Conservation (phyloP, 179 eudicot genomes). For the Kewa caespitosa region DNA sequence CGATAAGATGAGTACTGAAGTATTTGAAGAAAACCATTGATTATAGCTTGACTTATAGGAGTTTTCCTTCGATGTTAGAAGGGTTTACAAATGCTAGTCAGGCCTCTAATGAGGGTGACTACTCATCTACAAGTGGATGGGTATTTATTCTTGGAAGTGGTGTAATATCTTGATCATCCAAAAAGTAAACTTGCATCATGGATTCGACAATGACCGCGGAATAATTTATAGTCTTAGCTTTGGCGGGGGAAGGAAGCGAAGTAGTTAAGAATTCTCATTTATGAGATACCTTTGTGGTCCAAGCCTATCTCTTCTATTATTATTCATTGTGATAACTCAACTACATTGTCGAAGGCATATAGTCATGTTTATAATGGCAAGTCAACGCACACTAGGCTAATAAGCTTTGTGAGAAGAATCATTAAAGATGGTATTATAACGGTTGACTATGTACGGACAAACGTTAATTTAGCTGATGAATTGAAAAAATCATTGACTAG, state of each 20-base stretch:
- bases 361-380: neutral
- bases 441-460: too few species aligned
- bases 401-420: neutral
- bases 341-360: neutral
- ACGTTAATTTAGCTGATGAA: neutral
- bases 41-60: neutral
- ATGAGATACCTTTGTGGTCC: neutral
- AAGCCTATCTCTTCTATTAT: neutral
- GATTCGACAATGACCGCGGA: too few species aligned
- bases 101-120: too few species aligned
- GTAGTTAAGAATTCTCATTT: neutral
- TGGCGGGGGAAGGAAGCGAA: neutral
- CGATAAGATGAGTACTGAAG: neutral
- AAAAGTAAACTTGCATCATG: too few species aligned
- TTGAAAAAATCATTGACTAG: neutral
- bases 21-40: neutral
- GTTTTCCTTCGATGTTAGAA: neutral
- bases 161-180: too few species aligned
- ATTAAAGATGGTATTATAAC: neutral
- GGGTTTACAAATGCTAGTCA: too few species aligned
- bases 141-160: too few species aligned
- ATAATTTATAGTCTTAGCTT: too few species aligned
- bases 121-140: too few species aligned
- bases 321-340: neutral
- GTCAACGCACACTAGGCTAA: neutral